These are phyloP conservation scores for Kokia cookei DNA, from an alignment of 441 rosid genomes.

Conservation along the genomic window DNA sequence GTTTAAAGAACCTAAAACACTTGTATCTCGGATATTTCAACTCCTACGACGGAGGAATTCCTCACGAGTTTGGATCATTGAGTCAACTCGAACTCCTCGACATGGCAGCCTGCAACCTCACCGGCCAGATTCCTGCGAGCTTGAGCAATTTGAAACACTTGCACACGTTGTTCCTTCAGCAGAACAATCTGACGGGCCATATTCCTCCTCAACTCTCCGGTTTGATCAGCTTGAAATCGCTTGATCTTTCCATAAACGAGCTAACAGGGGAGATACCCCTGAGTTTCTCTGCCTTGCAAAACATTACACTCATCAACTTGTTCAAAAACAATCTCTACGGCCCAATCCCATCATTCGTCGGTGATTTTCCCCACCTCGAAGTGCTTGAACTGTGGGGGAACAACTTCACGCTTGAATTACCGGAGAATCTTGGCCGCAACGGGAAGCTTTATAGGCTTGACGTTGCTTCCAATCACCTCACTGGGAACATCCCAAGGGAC, in stretches of 20 bases:
- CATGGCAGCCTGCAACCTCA: constrained; percentile 54
- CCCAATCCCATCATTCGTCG: constrained; percentile 54
- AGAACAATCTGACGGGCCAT: constrained; percentile 55
- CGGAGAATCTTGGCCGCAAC: constrained; percentile 62
- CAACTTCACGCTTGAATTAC: constrained; percentile 63
- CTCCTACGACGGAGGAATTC: constrained; percentile 53
- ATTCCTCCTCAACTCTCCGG: constrained; percentile 67
- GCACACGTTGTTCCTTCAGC: constrained; percentile 61
- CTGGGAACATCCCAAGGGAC: constrained; percentile 60
- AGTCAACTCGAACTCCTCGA: constrained; percentile 48
- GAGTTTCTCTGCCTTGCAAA: constrained; percentile 38
- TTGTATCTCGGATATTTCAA: constrained; percentile 60
- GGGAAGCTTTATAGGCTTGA: constrained; percentile 54
- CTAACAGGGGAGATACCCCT: constrained; percentile 73
- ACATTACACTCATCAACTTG: constrained; percentile 49
- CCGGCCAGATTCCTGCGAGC: constrained; percentile 68
- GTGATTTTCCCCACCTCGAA: constrained; percentile 63
- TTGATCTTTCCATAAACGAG: constrained; percentile 59
- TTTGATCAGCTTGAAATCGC: constrained; percentile 53
- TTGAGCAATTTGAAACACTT: constrained; percentile 51
- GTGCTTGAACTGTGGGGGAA: constrained; percentile 68
- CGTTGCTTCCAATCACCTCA: constrained; percentile 60
- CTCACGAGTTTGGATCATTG: constrained; percentile 67
- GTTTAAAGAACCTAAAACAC: constrained; percentile 46
- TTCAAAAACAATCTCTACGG: constrained; percentile 62